A percentile compares a stretch with the other conserved stretches of the same genome.
Evolutionary conservation across 805 yeast genomes (phyloP).

Genomic region (Candida coleopterorum): DNA sequence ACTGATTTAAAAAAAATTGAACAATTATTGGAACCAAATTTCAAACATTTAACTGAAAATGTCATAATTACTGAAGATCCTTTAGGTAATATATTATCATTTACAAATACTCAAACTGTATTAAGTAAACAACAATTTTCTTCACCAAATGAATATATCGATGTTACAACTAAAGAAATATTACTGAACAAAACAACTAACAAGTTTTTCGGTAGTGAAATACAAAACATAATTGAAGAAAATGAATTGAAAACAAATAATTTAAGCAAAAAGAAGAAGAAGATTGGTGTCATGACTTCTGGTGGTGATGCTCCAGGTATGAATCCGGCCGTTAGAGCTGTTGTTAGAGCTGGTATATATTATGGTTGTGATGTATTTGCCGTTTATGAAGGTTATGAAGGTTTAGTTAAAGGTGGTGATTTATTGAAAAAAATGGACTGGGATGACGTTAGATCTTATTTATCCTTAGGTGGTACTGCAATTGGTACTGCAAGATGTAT

Average conservation of each 20-base stretch:
- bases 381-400: slow-evolving; percentile 70
- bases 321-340: slow-evolving; percentile 74
- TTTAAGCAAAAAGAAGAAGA: slow-evolving; percentile 28
- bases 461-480: slow-evolving; percentile 68
- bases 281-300: slow-evolving; percentile 72
- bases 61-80: slow-evolving; percentile 25
- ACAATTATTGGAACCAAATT: slow-evolving; percentile 13
- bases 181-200: slow-evolving; percentile 10
- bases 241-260: slow-evolving; percentile 7
- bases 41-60: slow-evolving; percentile 9
- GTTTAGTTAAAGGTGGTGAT: slow-evolving; percentile 63
- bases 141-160: slow-evolving; percentile 26
- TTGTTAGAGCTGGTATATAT: slow-evolving; percentile 62
- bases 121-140: slow-evolving; percentile 16
- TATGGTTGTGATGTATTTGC: slow-evolving; percentile 64
- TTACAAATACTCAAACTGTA: slow-evolving; percentile 21
- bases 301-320: slow-evolving; percentile 84
- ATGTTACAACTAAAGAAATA: slow-evolving; percentile 19
- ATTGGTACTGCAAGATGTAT: slow-evolving; percentile 76
- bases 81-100: slow-evolving; percentile 26
- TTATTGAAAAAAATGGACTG: slow-evolving; percentile 59
- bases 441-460: slow-evolving; percentile 71
- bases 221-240: neutral
- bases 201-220: slow-evolving; percentile 1
- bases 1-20: slow-evolving; percentile 22